phyloP scores from a whole-genome alignment of 2,329 filamentous ascomycete genomes.

The Pseudogymnoascus sp. region DNA sequence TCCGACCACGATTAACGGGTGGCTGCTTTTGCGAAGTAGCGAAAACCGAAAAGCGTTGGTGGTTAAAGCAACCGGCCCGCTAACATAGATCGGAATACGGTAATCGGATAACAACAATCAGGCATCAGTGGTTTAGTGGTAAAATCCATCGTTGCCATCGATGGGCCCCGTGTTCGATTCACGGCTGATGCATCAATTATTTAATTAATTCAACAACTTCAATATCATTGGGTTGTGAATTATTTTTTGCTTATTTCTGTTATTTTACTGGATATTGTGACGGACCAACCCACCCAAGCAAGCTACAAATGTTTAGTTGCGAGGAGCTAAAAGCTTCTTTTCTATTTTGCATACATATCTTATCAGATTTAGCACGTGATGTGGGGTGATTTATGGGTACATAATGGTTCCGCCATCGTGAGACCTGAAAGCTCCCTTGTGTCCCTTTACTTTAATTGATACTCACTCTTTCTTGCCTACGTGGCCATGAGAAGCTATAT shows the following conservation, averaged over 20 bases:
- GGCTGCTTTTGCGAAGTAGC: too few species aligned
- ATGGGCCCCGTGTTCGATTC: conserved; percentile 12
- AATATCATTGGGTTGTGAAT: not conserved
- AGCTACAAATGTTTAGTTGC: not conserved
- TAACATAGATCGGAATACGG: too few species aligned
- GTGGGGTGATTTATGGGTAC: not conserved
- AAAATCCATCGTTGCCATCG: conserved; percentile 33
- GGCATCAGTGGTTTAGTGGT: conserved; percentile 29
- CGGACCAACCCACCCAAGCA: not conserved
- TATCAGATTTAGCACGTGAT: not conserved
- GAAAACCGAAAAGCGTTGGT: too few species aligned
- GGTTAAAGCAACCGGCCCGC: too few species aligned
- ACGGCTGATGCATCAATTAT: conserved; percentile 1
- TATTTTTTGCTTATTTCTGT: not conserved
- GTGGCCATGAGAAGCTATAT: not conserved
- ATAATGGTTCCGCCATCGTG: not conserved
- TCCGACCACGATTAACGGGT: too few species aligned
- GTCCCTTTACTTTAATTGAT: not conserved
- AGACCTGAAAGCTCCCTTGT: not conserved
- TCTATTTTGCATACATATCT: not conserved
- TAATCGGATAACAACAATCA: too few species aligned
- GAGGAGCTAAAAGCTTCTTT: not conserved
- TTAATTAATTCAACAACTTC: not conserved
- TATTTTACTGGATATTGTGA: not conserved
- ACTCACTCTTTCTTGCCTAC: not conserved